Conservation (phyloP, 345 rosid genomes). For the Gossypioides kirkii region DNA sequence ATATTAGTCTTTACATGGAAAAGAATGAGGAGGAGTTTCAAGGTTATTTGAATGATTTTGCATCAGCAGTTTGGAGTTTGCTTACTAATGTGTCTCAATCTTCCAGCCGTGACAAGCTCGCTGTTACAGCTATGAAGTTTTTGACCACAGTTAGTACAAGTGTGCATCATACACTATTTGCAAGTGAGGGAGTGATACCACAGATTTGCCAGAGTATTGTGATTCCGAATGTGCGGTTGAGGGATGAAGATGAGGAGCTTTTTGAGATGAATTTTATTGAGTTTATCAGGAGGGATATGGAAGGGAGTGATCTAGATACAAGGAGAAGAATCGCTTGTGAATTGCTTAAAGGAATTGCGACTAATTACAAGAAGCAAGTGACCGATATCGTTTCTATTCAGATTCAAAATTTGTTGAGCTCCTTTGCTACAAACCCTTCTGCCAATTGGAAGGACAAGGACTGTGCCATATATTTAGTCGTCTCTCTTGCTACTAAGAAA, state of each 20-base stretch:
- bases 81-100: constrained; percentile 68
- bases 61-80: constrained; percentile 81
- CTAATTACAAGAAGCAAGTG: constrained; percentile 70
- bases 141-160: constrained; percentile 92
- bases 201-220: constrained; percentile 90
- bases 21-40: constrained; percentile 91
- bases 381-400: constrained; percentile 63
- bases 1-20: constrained; percentile 91
- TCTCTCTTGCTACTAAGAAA: constrained; percentile 82
- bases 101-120: constrained; percentile 69
- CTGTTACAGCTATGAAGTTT: constrained; percentile 84
- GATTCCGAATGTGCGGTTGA: constrained; percentile 86
- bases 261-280: constrained; percentile 95
- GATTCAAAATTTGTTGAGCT: constrained; percentile 65
- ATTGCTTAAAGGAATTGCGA: constrained; percentile 84
- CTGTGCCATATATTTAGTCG: constrained; percentile 88
- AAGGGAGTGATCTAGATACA: constrained; percentile 96
- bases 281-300: constrained; percentile 98
- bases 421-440: constrained; percentile 62
- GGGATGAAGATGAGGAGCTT: constrained; percentile 94
- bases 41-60: constrained; percentile 63
- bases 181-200: constrained; percentile 61
- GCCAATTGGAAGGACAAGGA: constrained; percentile 94
- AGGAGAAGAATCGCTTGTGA: constrained; percentile 98
- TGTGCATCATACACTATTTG: constrained; percentile 85